These are phyloP conservation scores for Gliomastix tumulicola DNA, from an alignment of 2,329 filamentous ascomycete species.

Conservation along the genomic window DNA sequence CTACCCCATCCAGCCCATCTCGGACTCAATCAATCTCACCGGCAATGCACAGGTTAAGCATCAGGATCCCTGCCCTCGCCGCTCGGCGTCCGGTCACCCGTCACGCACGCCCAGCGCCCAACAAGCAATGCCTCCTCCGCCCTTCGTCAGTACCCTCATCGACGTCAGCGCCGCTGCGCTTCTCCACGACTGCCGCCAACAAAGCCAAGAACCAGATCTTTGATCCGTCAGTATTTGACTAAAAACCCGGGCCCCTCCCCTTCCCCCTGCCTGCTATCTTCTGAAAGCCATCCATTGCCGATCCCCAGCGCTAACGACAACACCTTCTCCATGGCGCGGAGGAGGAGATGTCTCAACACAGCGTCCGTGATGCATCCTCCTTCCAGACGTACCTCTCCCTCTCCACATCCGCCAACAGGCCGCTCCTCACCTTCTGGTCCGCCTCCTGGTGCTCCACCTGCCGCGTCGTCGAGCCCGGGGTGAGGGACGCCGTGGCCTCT, in stretches of 20 bases:
- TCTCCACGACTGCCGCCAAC: slow-evolving; percentile 6
- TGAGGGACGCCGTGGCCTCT: slow-evolving; percentile 37
- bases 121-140: no score
- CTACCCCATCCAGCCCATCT: no score
- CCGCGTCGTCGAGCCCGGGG: slow-evolving; percentile 38
- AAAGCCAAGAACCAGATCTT: slow-evolving; percentile 11
- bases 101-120: no score
- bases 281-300: no score
- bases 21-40: no score
- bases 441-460: slow-evolving; percentile 52
- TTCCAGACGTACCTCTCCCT: slow-evolving; percentile 50
- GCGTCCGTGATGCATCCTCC: slow-evolving; percentile 46
- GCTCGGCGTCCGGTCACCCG: no score
- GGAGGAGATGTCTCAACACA: slow-evolving; percentile 21
- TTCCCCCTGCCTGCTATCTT: background rate
- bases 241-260: background rate
- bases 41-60: no score
- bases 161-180: no score
- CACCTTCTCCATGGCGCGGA: background rate
- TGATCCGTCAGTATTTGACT: slow-evolving; percentile 8
- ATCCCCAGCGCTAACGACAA: background rate
- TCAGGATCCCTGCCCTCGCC: no score
- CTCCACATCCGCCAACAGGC: slow-evolving; percentile 43
- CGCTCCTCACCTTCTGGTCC: slow-evolving; percentile 56
- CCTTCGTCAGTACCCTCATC: no score